Evolutionary conservation across 192 early-diverging fungal genomes (phyloP), one percentile per base, ranked within the genome.

Genomic region (Entrophospora sp.): DNA sequence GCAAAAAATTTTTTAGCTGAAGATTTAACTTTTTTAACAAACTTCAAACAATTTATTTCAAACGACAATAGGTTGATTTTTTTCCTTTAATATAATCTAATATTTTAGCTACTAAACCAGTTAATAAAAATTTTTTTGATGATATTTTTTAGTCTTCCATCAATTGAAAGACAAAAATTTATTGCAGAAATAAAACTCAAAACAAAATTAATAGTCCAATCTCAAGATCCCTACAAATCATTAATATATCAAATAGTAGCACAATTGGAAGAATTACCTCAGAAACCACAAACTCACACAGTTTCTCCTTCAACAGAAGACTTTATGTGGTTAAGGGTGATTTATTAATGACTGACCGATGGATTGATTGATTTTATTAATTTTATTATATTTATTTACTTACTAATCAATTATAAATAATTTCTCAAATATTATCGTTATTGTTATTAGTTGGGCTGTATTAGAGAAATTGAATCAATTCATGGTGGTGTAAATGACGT

Each of bases 221-320:
- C 65, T 9, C 81, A 81, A 5, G 96, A 99, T 66, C 89, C 90
- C n/a, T 99, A 92, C 81, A 97, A 98, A 75, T 71, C 87, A 2
- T 87, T 90, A 13, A 68, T 99, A 18, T 92, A 89, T 75, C 94
- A 93, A 68, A 85, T 94, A 20, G 64, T 99, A 34, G 96, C 96
- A 1, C 82, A 95, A 20, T 92, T 91, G 65, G 94, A 94, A 34
- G 37, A 44, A 53, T 51, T 51, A 38, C 35, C 46, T 37, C 70
- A 95, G 65, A 79, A 74, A 31, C 85, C 85, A 52, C 81, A 78
- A 49, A 73, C 91, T 9, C 69, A 81, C 1, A 71, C 75, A 36
- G 90, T 92, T 1, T 81, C 89, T 14, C 81, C 81, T 38, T 81
- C 91, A 8, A 87, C 85, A 2, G 93, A 99, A 70, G 96, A 99